These are phyloP conservation scores for Capsella rubella DNA, from an alignment of 441 rosid species.

Conservation along the genomic window DNA sequence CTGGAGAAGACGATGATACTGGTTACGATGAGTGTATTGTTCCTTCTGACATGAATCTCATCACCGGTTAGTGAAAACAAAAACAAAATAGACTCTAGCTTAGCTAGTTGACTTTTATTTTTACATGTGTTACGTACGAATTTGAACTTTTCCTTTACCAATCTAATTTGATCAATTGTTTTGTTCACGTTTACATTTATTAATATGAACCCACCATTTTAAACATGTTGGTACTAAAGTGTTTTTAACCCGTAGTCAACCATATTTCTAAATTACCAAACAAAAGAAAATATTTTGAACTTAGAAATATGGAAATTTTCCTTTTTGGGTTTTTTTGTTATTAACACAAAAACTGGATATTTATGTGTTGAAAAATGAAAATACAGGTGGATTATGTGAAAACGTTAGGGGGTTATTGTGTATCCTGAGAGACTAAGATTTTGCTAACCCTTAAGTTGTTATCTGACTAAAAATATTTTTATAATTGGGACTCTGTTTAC, in stretches of 20 bases:
- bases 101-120: slow-evolving; percentile 13
- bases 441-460: not conserved
- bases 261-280: too few relatives aligned
- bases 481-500: slow-evolving; percentile 24
- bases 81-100: not conserved
- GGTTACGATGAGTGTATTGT: slow-evolving; percentile 95
- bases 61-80: slow-evolving; percentile 57
- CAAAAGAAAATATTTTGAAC: too few relatives aligned
- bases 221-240: too few relatives aligned
- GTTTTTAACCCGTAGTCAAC: too few relatives aligned
- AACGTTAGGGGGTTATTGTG: not conserved
- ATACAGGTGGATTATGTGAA: not conserved
- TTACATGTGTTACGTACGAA: not conserved
- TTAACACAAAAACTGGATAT: not conserved
- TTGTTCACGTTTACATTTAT: not conserved
- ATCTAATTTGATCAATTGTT: not conserved
- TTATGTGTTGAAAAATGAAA: not conserved
- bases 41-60: slow-evolving; percentile 93
- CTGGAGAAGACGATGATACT: slow-evolving; percentile 94
- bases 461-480: not conserved
- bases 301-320: too few relatives aligned
- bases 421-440: not conserved
- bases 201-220: not conserved
- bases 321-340: not conserved
- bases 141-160: not conserved